These are phyloP conservation scores for Pichia insulana DNA, from an alignment of 805 yeast genomes.

Conservation along the genomic window DNA sequence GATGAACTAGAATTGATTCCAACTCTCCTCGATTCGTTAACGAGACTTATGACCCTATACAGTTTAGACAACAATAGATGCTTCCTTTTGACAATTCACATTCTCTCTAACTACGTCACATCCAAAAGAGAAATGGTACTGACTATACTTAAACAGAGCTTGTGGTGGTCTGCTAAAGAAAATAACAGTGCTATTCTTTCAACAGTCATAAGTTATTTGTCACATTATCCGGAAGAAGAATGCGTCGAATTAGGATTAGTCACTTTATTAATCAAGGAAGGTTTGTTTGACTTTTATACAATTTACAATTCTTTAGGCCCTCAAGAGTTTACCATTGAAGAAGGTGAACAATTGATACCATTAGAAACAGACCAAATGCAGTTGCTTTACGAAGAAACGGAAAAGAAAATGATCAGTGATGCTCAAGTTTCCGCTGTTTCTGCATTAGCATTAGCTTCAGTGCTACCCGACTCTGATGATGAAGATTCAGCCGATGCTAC, in stretches of 20 bases:
- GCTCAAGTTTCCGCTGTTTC: conserved; percentile 58
- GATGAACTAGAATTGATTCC: conserved; percentile 27
- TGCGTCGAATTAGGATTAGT: conserved; percentile 26
- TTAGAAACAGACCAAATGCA: conserved; percentile 12
- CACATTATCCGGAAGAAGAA: conserved; percentile 16
- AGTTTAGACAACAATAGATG: conserved; percentile 65
- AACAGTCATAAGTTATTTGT: conserved; percentile 17
- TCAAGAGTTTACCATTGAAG: conserved; percentile 16
- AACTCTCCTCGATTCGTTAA: conserved; percentile 39
- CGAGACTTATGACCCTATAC: conserved; percentile 63
- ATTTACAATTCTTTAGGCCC: conserved; percentile 54
- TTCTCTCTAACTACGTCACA: conserved; percentile 38
- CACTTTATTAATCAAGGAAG: conserved; percentile 55
- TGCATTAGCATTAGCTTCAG: conserved; percentile 84
- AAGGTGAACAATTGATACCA: conserved; percentile 7
- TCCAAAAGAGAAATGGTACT: conserved; percentile 40
- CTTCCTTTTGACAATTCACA: conserved; percentile 51
- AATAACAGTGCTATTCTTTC: conserved; percentile 17
- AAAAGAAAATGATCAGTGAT: conserved; percentile 42
- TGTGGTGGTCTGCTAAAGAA: conserved; percentile 45
- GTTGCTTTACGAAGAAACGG: conserved; percentile 34
- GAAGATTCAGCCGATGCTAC: conserved; percentile 17
- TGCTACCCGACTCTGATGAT: conserved; percentile 57
- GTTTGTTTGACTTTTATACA: conserved; percentile 54
- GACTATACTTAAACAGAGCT: conserved; percentile 41